Evolutionary conservation across 1,284 basidiomycete species (phyloP), one percentile per base, ranked within the genome.

Genomic region (Cystobasidium pallidum): DNA sequence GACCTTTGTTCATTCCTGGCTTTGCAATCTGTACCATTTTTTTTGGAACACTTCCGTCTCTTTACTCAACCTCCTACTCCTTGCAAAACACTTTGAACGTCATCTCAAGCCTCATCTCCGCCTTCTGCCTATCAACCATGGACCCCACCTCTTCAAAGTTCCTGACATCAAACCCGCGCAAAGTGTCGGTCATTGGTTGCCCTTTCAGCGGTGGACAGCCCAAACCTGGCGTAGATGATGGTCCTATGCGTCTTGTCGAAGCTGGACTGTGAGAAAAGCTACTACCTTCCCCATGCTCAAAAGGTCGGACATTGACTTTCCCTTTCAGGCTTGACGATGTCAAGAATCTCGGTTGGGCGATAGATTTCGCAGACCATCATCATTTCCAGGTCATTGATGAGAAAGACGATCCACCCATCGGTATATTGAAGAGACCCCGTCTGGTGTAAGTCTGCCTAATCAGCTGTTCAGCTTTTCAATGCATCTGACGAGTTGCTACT

Each of bases 331-430:
- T 51, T 7, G 39, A 62, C 66, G 66, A 59, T 54, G 24, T 51
- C n/a, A 72, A 77, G 74, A 28, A 84, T 13, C 87, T 99, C 30
- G 94, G 92, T 59, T 98, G 93, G 92, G 84, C 88, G 30, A 93
- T 97, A 78, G 82, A 88, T 62, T 94, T 95, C 80, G 88, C 93
- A 75, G 90, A 91, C 1, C 90, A 93, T 78, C 91, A 94, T 80
- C 87, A 90, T 75, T 95, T 96, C 79, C 89, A 91, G 64, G 87
- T 94, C 66, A 80, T 85, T 84, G 61, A 75, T 6, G 55, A 76
- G 6, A 73, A 76, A 8, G 81, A 84, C 57, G 92, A 94, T 80
- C 87, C 90, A 32, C 90, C 91, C 30, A 91, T 94, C 77, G 92
- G 92, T 55, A 89, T 86, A 75, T 85, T 97, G 76, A 94, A 91